A percentile compares a stretch with the other conserved stretches of the same genome.
These are phyloP conservation scores for Coriaria nepalensis DNA, from an alignment of 306 rosid genomes.

Conservation along the genomic window DNA sequence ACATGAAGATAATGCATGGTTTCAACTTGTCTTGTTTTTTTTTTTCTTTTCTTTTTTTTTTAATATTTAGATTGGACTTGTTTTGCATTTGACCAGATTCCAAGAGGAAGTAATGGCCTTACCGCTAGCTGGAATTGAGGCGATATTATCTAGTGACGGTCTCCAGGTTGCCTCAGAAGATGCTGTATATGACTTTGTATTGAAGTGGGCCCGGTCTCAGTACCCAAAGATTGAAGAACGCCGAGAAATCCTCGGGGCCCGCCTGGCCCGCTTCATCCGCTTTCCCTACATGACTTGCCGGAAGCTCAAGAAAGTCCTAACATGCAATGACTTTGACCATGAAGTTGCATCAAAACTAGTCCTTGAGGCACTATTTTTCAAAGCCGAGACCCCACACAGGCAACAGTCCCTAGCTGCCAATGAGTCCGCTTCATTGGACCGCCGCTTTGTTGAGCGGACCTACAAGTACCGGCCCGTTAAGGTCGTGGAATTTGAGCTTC, in stretches of 20 bases:
- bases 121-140: slow-evolving; percentile 89
- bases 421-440: slow-evolving; percentile 43
- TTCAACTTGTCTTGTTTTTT: slow-evolving; percentile 6
- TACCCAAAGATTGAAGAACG: slow-evolving; percentile 68
- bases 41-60: neutral
- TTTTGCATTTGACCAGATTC: slow-evolving; percentile 39
- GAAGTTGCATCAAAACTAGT: slow-evolving; percentile 81
- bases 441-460: slow-evolving; percentile 80
- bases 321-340: slow-evolving; percentile 75
- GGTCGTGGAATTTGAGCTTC: slow-evolving; percentile 92
- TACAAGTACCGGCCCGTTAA: slow-evolving; percentile 94
- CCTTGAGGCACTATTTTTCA: slow-evolving; percentile 77
- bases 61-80: neutral
- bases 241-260: slow-evolving; percentile 53
- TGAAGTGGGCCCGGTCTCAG: slow-evolving; percentile 77
- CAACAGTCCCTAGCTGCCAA: slow-evolving; percentile 73
- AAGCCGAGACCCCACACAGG: slow-evolving; percentile 91
- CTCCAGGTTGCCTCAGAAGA: slow-evolving; percentile 98
- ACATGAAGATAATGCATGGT: neutral
- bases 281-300: slow-evolving; percentile 89
- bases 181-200: slow-evolving; percentile 80
- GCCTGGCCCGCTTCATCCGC: slow-evolving; percentile 72
- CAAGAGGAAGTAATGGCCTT: slow-evolving; percentile 81
- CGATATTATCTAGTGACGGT: slow-evolving; percentile 73
- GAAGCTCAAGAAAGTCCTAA: slow-evolving; percentile 80